Base-by-base conservation (phyloP, 441 rosid species). In the Euphorbia celastroides region DNA sequence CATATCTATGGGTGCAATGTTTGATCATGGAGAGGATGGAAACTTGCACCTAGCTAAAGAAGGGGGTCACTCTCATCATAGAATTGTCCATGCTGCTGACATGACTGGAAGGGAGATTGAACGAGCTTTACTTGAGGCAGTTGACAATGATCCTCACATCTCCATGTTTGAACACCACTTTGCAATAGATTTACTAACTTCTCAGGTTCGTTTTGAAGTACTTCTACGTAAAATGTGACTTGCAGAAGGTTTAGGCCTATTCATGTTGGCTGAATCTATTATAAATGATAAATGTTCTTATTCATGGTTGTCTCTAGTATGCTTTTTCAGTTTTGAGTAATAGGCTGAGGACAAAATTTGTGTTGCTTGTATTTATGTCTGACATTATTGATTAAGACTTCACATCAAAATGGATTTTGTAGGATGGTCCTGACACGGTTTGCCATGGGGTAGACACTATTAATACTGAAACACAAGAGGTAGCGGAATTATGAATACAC, bases 21-120 rank as follows among this genome's bases (percentile, higher is more conserved):
- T 94, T 77, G 99, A 94, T 72, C 92, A 87, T 57, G 90, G 91
- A 1, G 94, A 89, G 82, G 97, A 94, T 62, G 97, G 99, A 42
- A 91, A 94, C 85, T 82, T 91, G 84, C 96, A 86, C 77, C 80
- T 94, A 50, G 97, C 99, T 25, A 88, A 97, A 80, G 99, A 91
- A 68, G 99, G 99, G 64, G 99, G 97, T 44, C 99, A 94, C 75
- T 94, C 99, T 55, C 97, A 91, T 76, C 83, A 11, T 78, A 81
- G 99, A 74, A 94, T 91, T 64, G 97, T 94, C 73, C 99, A 94
- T 72, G 93, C 99, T 46, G 96, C 99, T 55, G 99, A 94, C 78
- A 86, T 94, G 94, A 94, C 99, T 52, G 99, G 99, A 74, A 83
- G 92, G 74, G 99, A 94, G 86, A 94, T 94, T 36, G 97, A 89